Evolutionary conservation across 2,329 filamentous ascomycete species (phyloP), one percentile per base, ranked within the genome.

Genomic region (Apiospora marii): DNA sequence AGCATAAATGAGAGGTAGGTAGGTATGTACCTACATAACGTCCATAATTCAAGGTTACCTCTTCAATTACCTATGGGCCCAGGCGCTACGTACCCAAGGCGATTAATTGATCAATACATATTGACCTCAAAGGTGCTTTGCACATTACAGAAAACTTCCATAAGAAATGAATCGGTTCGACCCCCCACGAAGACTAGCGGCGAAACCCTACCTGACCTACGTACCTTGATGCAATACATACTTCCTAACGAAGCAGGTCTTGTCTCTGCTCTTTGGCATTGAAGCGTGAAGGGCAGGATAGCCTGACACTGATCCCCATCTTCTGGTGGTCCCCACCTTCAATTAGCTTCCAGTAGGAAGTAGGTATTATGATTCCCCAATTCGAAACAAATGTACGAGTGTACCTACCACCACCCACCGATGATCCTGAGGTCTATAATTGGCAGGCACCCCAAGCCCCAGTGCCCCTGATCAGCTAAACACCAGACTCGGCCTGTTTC

Each of bases 101-200:
- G 27, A 30, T 30, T 4, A 4, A 30, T 30, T 30, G 27, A 30
- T 30, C 2, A 2, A 2, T 30, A 30, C 27, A 30, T 30, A 30
- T 41, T 41, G 37, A 41, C 37, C 37, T 53, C 44, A 46, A 46
- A 19, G 44, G 44, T 46, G 44, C 44, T 6, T 48, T 48, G 13
- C 43, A 44, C 16, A 44, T 44, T 48, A 19, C 16, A 14, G 16
- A 48, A 5, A 48, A 14, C 27, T 30, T 30, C 27, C 43, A 48
- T 22, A 16, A 22, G 19, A 19, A 48, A 22, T 48, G 44, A 46
- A 48, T 48, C 44, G 44, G 6, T 48, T 19, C 16, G 4, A 44
- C 43, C 13, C 49, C 49, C 49, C 49, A 51, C 49, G 49, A n/a
- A 51, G 27, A 51, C 49, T 51, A 51, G 49, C 49, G 49, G 49